Evolutionary conservation across 2,329 filamentous ascomycete genomes (phyloP).

Genomic region (Camptophora hylomeconis): DNA sequence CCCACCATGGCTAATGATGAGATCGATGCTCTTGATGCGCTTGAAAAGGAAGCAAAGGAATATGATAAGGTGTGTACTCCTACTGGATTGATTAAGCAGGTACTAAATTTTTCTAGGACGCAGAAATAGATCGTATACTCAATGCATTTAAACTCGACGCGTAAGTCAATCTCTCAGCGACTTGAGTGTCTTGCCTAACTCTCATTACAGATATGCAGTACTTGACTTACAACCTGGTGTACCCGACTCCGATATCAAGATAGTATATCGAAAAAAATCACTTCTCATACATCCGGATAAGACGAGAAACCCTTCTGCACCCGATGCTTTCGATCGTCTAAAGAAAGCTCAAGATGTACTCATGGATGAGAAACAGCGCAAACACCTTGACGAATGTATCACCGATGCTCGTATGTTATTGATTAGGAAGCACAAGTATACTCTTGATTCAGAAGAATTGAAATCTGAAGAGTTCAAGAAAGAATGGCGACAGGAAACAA

Average conservation of each 20-base stretch:
- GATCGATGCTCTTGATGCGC: constrained; percentile 62
- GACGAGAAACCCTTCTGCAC: constrained; percentile 76
- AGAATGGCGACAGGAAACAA: constrained; percentile 82
- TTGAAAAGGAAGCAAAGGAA: constrained; percentile 77
- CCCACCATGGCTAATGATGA: constrained; percentile 46
- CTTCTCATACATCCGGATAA: constrained; percentile 98
- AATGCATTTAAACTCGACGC: constrained; percentile 74
- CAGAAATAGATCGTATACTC: constrained; percentile 88
- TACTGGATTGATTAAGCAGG: constrained; percentile 4
- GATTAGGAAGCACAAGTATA: constrained; percentile 90
- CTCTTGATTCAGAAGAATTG: constrained; percentile 70
- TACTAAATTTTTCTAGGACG: constrained; percentile 47
- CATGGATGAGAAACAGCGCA: constrained; percentile 86
- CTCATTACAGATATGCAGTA: constrained; percentile 60
- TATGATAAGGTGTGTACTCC: constrained; percentile 64
- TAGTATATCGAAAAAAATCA: constrained; percentile 91
- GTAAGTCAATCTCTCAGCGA: constrained; percentile 27
- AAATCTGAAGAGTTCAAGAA: constrained; percentile 68
- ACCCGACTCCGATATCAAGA: constrained; percentile 90
- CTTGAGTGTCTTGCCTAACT: constrained; percentile 8
- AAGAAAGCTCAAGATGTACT: constrained; percentile 88
- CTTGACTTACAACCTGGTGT: constrained; percentile 92
- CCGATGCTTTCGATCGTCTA: constrained; percentile 90
- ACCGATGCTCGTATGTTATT: constrained; percentile 90
- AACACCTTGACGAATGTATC: constrained; percentile 81